Base-by-base conservation (phyloP, 1,284 basidiomycete genomes). In the Salmacisia buchloeana region DNA sequence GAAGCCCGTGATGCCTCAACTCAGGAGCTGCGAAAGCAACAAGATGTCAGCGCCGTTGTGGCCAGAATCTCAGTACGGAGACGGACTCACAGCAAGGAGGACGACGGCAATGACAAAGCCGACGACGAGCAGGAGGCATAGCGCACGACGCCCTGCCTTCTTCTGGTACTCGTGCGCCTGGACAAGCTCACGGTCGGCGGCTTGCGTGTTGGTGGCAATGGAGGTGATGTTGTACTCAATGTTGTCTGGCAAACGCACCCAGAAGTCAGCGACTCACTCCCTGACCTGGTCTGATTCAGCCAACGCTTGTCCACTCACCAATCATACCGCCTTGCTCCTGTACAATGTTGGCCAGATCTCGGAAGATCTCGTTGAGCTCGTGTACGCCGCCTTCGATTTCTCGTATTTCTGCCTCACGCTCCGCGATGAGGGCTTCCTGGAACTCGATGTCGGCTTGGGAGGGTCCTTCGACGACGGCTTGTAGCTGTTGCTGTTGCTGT, bases 321-420 rank as follows among this genome's bases (percentile, higher is more conserved):
- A 99, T 84, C 89, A 97, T 91, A 33, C 87, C 87, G 7, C 94
- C 94, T 80, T 98, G 96, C 78, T 97, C 92, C 69, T 88, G 87
- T 1, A 99, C 93, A 46, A 99, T 86, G 21, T 92, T 93, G 39
- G 94, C 94, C 38, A 99, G 82, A 81, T 98, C 94, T 45, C 92
- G 86, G 85, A 99, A 98, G 75, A 99, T 97, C 81, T 97, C 92
- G 58, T 92, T 88, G 54, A 99, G 83, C 80, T 99, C 94, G 75
- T 97, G 92, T 61, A 99, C 97, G 5, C 96, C 94, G 1, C 87
- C 88, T 82, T 98, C 96, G 66, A 99, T 99, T 78, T 97, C 94
- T 49, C 90, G 86, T 64, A 98, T 98, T 77, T 97, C 94, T 0
- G 84, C 84, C 80, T 99, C 94, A 21, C 96, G 90, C 80, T 97